phyloP scores from a whole-genome alignment of 306 rosid species.

The Cicer cuneatum region DNA sequence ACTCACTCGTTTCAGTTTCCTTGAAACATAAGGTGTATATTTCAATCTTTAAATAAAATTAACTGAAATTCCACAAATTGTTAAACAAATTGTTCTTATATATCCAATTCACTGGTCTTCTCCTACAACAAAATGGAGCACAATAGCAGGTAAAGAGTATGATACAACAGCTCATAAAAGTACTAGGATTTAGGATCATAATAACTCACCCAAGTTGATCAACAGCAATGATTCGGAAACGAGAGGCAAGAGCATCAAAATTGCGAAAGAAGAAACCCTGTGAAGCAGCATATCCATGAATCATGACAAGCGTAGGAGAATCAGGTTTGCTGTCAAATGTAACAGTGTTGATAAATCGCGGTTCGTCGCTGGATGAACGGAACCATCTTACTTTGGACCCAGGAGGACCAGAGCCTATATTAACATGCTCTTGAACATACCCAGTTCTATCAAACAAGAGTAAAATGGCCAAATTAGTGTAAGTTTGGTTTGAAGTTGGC shows the following conservation, averaged over 20 bases:
- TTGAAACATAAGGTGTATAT: not conserved
- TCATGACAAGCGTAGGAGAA: conserved; percentile 88
- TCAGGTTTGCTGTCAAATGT: conserved; percentile 73
- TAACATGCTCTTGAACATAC: conserved; percentile 86
- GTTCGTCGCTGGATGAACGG: conserved; percentile 79
- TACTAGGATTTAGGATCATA: not conserved
- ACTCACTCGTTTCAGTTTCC: conserved; percentile 6
- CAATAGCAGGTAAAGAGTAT: conserved; percentile 18
- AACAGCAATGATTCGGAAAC: conserved; percentile 81
- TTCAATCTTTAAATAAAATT: not conserved
- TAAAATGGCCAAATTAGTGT: not conserved
- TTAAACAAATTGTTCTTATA: not conserved
- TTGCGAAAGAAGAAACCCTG: conserved; percentile 97
- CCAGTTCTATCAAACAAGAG: conserved; percentile 63
- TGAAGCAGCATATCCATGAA: conserved; percentile 91
- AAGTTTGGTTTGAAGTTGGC: not conserved
- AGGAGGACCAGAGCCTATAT: conserved; percentile 93
- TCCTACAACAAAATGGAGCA: conserved; percentile 21
- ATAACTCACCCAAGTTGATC: conserved; percentile 93
- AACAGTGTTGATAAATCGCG: conserved; percentile 78
- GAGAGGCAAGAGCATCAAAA: conserved; percentile 84
- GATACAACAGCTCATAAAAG: conserved; percentile 6
- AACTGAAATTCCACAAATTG: not conserved
- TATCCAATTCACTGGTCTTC: conserved; percentile 9
- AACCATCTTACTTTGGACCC: conserved; percentile 93